phyloP scores from a whole-genome alignment of 2,329 filamentous ascomycete genomes.

The Thermothelomyces thermophilus region DNA sequence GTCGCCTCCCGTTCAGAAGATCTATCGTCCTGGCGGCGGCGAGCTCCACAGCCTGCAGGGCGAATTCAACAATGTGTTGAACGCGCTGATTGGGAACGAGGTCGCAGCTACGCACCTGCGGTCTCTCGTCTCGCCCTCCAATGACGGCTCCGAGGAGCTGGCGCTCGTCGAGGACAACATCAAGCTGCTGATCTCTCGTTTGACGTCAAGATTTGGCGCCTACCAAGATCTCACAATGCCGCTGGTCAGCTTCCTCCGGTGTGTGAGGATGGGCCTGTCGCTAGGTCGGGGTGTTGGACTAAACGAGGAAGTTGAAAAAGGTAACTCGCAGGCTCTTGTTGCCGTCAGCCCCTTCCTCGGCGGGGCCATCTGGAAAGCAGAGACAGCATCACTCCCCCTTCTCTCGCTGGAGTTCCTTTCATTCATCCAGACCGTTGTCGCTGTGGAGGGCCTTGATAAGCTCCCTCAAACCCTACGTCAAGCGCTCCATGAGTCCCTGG shows the following conservation, averaged over 20 bases:
- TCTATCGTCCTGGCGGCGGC: conserved; percentile 65
- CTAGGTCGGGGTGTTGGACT: conserved; percentile 48
- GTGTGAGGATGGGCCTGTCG: conserved; percentile 68
- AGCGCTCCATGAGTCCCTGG: conserved; percentile 59
- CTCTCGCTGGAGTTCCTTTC: conserved; percentile 45
- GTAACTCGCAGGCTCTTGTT: conserved; percentile 33
- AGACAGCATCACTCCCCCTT: conserved; percentile 23
- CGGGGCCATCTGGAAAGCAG: conserved; percentile 33
- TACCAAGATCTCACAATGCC: conserved; percentile 84
- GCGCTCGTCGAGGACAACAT: conserved; percentile 51
- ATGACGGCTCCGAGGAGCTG: conserved; percentile 37
- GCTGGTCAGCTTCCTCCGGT: conserved; percentile 70
- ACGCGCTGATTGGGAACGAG: conserved; percentile 49
- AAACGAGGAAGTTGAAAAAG: conserved; percentile 27
- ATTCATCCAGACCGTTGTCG: conserved; percentile 38
- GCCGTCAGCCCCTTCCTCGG: conserved; percentile 50
- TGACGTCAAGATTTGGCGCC: conserved; percentile 62
- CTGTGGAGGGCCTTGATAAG: conserved; percentile 42
- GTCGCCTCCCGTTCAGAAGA: conserved; percentile 56
- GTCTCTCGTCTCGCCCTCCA: conserved; percentile 28
- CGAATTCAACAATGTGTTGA: conserved; percentile 73
- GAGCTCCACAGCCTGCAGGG: conserved; percentile 68
- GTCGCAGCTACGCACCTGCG: conserved; percentile 35
- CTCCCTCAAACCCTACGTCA: conserved; percentile 41
- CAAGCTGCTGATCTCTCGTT: conserved; percentile 61